phyloP scores from a whole-genome alignment of 2,329 filamentous ascomycete species.

The Ophiognomonia clavigignenti-juglandacearum region DNA sequence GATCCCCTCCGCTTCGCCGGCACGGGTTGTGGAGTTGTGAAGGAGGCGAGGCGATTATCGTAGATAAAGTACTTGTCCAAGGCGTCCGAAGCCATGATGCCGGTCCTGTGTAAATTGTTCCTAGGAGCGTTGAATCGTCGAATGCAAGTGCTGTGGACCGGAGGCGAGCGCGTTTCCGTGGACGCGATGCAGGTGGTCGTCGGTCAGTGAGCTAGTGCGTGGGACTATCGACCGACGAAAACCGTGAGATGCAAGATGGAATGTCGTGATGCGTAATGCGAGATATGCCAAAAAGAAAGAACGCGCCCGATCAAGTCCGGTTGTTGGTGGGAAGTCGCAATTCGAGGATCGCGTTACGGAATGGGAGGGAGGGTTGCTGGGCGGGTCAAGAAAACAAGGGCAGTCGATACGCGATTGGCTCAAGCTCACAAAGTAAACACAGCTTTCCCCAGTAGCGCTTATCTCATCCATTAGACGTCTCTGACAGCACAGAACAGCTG shows the following conservation, averaged over 20 bases:
- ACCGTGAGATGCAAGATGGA: neutral
- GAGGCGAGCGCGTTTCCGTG: slow-evolving; percentile 1
- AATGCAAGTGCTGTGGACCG: neutral
- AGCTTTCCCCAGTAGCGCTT: neutral
- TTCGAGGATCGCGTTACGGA: neutral
- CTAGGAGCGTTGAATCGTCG: neutral
- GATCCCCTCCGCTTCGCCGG: slow-evolving; percentile 66
- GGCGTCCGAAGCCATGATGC: slow-evolving; percentile 25
- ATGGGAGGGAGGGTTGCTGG: neutral
- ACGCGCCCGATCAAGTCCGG: neutral
- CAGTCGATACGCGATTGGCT: neutral
- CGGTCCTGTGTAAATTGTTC: neutral
- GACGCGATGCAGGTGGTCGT: neutral
- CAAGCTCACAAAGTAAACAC: slow-evolving; percentile 6
- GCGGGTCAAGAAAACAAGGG: slow-evolving; percentile 11
- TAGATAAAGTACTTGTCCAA: slow-evolving; percentile 55
- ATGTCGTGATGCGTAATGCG: neutral
- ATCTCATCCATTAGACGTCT: no score
- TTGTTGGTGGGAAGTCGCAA: neutral
- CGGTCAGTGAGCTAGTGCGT: neutral
- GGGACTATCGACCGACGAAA: no score
- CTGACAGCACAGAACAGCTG: no score
- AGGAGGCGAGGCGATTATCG: slow-evolving; percentile 76
- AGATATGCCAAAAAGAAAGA: neutral
- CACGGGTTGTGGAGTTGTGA: slow-evolving; percentile 59